These are phyloP conservation scores for Prasinococcaceae sp. DNA, from an alignment of 139 green algal genomes.

Conservation along the genomic window DNA sequence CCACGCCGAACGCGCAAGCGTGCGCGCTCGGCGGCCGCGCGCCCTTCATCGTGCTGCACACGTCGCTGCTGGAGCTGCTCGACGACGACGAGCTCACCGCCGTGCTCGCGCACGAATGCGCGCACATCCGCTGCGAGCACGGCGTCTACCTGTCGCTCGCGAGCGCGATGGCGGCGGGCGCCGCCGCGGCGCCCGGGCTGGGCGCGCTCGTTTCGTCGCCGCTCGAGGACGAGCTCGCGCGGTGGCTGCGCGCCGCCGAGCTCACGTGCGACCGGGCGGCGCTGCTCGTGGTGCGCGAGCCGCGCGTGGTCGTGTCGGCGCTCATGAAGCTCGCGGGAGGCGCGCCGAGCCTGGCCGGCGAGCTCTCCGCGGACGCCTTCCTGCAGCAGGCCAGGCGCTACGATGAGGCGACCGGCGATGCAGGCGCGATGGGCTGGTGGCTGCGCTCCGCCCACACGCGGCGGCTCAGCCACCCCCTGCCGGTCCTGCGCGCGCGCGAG, in stretches of 20 bases:
- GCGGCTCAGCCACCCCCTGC: constrained; percentile 28
- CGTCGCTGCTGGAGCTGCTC: constrained; percentile 81
- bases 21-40: constrained; percentile 71
- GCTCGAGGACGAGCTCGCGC: constrained; percentile 27
- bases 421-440: constrained; percentile 21
- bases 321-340: constrained; percentile 94
- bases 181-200: constrained; percentile 25
- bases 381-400: constrained; percentile 50
- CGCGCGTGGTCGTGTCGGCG: constrained; percentile 49
- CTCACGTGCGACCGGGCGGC: constrained; percentile 88
- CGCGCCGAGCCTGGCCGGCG: constrained; percentile 47
- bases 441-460: constrained; percentile 22
- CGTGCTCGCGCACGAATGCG: constrained; percentile 43
- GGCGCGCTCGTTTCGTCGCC: constrained; percentile 11
- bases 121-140: constrained; percentile 83
- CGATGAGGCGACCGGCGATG: constrained; percentile 20
- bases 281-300: constrained; percentile 69
- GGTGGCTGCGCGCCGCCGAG: constrained; percentile 64
- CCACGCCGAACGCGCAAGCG: constrained; percentile 87
- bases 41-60: constrained; percentile 93
- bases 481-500: constrained; percentile 25
- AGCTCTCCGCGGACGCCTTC: constrained; percentile 91
- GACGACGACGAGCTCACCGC: constrained; percentile 3
- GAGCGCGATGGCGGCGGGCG: constrained; percentile 72
- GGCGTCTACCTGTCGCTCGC: constrained; percentile 85